Evolutionary conservation across 768 basidiomycete species (phyloP).

Genomic region (Pulveroboletus sp.): DNA sequence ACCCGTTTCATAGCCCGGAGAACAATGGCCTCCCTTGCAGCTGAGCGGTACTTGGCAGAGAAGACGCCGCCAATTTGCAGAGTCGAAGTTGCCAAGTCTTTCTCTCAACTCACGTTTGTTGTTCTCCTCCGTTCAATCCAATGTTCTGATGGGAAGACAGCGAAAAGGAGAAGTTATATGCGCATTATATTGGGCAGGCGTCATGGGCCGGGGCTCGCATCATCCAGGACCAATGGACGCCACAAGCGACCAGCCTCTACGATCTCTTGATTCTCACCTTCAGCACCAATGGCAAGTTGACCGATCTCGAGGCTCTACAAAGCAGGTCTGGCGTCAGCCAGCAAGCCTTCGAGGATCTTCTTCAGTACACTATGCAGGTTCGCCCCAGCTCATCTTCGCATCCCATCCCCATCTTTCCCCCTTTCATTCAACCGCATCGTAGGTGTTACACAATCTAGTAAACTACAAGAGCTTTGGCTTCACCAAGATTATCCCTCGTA

Average conservation of each 20-base stretch:
- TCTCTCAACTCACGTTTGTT: slow-evolving; percentile 59
- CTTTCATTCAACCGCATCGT: background rate
- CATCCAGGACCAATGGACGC: slow-evolving; percentile 81
- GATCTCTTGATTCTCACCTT: slow-evolving; percentile 69
- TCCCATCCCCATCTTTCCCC: rapidly evolving
- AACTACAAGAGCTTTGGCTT: slow-evolving; percentile 84
- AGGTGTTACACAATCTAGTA: slow-evolving; percentile 41
- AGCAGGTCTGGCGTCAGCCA: slow-evolving; percentile 46
- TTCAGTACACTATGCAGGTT: slow-evolving; percentile 75
- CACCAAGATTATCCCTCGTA: slow-evolving; percentile 79
- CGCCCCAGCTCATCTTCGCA: background rate
- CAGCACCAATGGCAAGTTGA: slow-evolving; percentile 53
- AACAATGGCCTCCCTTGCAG: slow-evolving; percentile 33
- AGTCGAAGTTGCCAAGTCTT: slow-evolving; percentile 63
- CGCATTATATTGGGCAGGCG: slow-evolving; percentile 65
- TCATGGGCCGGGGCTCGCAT: slow-evolving; percentile 84
- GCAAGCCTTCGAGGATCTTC: slow-evolving; percentile 62
- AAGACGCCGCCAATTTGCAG: slow-evolving; percentile 69
- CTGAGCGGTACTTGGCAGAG: slow-evolving; percentile 73
- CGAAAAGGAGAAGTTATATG: slow-evolving; percentile 71
- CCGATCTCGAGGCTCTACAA: slow-evolving; percentile 52
- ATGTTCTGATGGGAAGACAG: slow-evolving; percentile 34
- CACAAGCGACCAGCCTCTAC: slow-evolving; percentile 60
- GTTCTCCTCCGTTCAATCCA: background rate
- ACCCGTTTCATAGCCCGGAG: slow-evolving; percentile 1